phyloP scores from a whole-genome alignment of 2,329 filamentous ascomycete genomes.

The Madurella mycetomatis region DNA sequence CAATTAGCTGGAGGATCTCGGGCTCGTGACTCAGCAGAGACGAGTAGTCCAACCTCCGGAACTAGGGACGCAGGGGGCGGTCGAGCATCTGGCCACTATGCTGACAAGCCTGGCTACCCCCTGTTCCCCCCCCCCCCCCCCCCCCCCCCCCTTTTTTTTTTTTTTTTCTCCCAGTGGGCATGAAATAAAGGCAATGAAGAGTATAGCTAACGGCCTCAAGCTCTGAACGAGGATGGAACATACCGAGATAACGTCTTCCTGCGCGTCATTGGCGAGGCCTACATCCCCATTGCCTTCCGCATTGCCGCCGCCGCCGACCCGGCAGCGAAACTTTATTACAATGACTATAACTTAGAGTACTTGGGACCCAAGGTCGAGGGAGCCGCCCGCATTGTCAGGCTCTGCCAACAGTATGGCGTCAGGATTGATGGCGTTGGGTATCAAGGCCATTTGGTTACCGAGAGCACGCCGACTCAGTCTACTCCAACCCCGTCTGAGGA shows the following conservation, averaged over 20 bases:
- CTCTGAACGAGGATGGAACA: conserved; percentile 50
- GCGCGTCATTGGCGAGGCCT: conserved; percentile 45
- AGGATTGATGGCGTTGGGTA: conserved; percentile 50
- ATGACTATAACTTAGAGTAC: conserved; percentile 39
- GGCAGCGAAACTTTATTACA: conserved; percentile 52
- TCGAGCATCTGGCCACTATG: too few species aligned
- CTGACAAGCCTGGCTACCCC: too few species aligned
- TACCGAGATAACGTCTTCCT: conserved; percentile 45
- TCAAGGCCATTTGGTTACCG: conserved; percentile 44
- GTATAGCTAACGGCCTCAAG: conserved; percentile 23
- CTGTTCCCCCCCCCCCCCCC: too few species aligned
- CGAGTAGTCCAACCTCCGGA: too few species aligned
- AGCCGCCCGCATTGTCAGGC: conserved; percentile 32
- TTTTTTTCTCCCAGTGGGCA: too few species aligned
- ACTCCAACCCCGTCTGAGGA: conserved; percentile 32
- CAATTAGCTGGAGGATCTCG: too few species aligned
- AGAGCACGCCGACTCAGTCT: conserved; percentile 35
- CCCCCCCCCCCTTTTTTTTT: too few species aligned
- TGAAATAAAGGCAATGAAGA: background rate
- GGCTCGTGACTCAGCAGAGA: too few species aligned
- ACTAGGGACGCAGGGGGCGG: too few species aligned
- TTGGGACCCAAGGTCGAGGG: conserved; percentile 30
- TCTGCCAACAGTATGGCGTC: conserved; percentile 33
- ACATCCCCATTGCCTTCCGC: conserved; percentile 48
- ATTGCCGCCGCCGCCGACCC: conserved; percentile 45